Evolutionary conservation across 495 filamentous ascomycete species (phyloP).

Genomic region (Delitschia confertaspora): DNA sequence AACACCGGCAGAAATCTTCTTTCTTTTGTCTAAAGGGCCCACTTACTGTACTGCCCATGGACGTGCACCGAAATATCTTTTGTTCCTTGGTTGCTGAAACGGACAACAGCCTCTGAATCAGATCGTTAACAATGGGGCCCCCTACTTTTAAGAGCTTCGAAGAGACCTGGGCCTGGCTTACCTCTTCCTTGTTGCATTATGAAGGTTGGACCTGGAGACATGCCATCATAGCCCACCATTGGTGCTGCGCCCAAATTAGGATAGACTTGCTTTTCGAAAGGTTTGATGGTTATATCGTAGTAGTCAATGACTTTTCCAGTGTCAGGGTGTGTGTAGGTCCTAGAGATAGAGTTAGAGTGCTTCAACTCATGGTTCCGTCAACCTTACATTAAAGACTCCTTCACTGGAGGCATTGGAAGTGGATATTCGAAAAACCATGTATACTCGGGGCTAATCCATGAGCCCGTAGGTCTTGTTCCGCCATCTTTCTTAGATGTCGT

Average conservation of each 20-base stretch:
- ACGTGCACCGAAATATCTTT: constrained; percentile 38
- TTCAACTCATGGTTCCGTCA: background rate
- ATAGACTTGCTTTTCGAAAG: constrained; percentile 38
- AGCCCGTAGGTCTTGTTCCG: constrained; percentile 5
- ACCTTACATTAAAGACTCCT: constrained; percentile 34
- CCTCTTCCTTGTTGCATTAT: constrained; percentile 35
- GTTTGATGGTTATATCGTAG: constrained; percentile 41
- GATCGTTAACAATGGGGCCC: too few species aligned
- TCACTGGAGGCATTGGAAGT: constrained; percentile 41
- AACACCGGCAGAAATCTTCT: background rate
- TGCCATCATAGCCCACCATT: constrained; percentile 43
- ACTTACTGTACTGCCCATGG: constrained; percentile 39
- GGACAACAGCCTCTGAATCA: constrained; percentile 36
- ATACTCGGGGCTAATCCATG: constrained; percentile 31
- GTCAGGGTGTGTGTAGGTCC: constrained; percentile 9
- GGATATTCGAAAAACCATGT: constrained; percentile 40
- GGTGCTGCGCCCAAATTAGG: constrained; percentile 36
- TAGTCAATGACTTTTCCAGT: constrained; percentile 29
- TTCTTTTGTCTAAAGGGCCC: constrained; percentile 25
- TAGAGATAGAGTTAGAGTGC: constrained; percentile 1
- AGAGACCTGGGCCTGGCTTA: background rate
- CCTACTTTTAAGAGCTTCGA: background rate
- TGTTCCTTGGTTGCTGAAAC: constrained; percentile 39
- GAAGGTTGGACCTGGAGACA: constrained; percentile 42
- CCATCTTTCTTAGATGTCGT: too few species aligned